Evolutionary conservation across 106 monocot genomes (phyloP).

Genomic region (Amphibolis antarctica): DNA sequence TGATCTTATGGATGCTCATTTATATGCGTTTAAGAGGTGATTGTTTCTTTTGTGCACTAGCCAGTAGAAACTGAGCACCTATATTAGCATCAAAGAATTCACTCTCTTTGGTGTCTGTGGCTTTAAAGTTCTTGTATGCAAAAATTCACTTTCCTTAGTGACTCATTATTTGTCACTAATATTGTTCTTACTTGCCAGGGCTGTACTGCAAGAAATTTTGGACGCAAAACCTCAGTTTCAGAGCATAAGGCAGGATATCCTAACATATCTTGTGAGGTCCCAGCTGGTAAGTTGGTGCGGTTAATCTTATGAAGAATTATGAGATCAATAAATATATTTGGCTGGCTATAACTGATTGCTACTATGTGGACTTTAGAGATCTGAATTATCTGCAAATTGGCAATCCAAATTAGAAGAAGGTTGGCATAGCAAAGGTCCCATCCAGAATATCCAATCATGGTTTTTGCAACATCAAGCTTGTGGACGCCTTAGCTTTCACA

Average conservation of each 20-base stretch:
- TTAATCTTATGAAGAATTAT: background rate
- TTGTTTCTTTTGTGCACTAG: background rate
- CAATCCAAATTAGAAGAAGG: slow-evolving; percentile 30
- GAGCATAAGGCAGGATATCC: slow-evolving; percentile 81
- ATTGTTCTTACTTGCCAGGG: slow-evolving; percentile 27
- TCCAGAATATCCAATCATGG: slow-evolving; percentile 36
- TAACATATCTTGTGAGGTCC: slow-evolving; percentile 85
- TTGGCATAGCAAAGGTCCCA: slow-evolving; percentile 25
- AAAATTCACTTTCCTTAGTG: too few species aligned
- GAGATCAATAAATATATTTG: background rate
- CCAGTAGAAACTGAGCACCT: background rate
- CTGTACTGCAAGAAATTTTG: slow-evolving; percentile 66
- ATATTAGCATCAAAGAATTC: too few species aligned
- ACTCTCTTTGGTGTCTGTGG: too few species aligned
- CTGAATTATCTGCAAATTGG: slow-evolving; percentile 43
- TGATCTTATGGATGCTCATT: slow-evolving; percentile 99
- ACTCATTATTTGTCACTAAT: background rate
- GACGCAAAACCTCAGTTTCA: slow-evolving; percentile 62
- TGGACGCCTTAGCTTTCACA: slow-evolving; percentile 43
- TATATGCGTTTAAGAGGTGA: slow-evolving; percentile 95
- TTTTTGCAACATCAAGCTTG: slow-evolving; percentile 43
- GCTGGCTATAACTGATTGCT: background rate
- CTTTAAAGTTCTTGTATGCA: too few species aligned
- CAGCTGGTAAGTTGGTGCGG: slow-evolving; percentile 53
- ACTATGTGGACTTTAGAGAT: slow-evolving; percentile 33